Evolutionary conservation across 805 yeast species (phyloP).

Genomic region (Barnettozyma californica): DNA sequence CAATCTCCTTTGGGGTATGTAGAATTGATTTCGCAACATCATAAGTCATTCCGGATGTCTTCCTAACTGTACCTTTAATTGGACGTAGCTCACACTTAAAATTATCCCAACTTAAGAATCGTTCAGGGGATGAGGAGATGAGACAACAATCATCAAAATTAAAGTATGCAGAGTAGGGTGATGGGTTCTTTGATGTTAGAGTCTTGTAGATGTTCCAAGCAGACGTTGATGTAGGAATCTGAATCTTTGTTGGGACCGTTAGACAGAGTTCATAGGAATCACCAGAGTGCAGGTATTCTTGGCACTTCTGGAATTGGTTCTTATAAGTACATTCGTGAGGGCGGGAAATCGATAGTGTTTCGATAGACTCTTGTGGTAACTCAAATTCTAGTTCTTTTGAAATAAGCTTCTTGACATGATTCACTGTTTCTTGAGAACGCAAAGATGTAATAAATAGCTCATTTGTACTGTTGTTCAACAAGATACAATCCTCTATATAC

Average conservation of each 20-base stretch:
- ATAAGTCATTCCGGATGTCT: slow-evolving; percentile 45
- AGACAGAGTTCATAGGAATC: slow-evolving; percentile 93
- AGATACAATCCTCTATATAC: slow-evolving; percentile 59
- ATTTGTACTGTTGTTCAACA: slow-evolving; percentile 43
- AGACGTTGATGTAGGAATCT: slow-evolving; percentile 40
- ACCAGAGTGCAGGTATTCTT: slow-evolving; percentile 63
- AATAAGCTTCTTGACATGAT: slow-evolving; percentile 21
- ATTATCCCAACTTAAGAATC: slow-evolving; percentile 75
- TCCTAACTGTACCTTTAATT: slow-evolving; percentile 90
- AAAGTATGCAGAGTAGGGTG: slow-evolving; percentile 86
- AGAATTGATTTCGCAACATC: slow-evolving; percentile 60
- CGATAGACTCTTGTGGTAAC: slow-evolving; percentile 1
- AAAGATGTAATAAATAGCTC: slow-evolving; percentile 51
- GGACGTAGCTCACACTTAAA: slow-evolving; percentile 76
- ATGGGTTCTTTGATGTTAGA: slow-evolving; percentile 70
- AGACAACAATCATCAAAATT: slow-evolving; percentile 55
- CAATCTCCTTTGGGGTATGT: slow-evolving; percentile 85
- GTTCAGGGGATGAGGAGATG: slow-evolving; percentile 89
- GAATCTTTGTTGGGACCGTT: slow-evolving; percentile 66
- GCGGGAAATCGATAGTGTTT: slow-evolving; percentile 28
- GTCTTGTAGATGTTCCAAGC: slow-evolving; percentile 82
- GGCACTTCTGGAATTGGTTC: slow-evolving; percentile 55
- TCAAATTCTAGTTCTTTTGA: not conserved
- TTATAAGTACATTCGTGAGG: slow-evolving; percentile 55
- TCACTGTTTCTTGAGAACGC: slow-evolving; percentile 4